Percentiles rank a stretch among this genome's conserved stretches.
phyloP scores from a whole-genome alignment of 768 basidiomycete genomes.

The Tulasnella sp. region DNA sequence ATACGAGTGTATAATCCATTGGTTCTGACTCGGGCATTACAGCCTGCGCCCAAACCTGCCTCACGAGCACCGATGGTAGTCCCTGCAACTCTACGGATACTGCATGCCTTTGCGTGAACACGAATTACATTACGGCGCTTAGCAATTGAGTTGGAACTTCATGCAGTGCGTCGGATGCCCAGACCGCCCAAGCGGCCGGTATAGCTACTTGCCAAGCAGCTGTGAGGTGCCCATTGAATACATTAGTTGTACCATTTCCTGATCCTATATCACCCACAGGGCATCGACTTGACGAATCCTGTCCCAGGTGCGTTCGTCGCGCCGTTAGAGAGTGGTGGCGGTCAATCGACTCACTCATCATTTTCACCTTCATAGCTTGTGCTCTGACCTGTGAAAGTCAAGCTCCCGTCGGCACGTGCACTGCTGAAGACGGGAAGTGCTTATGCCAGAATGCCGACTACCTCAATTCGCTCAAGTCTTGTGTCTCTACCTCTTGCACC shows the following conservation, averaged over 20 bases:
- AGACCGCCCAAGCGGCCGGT: neutral
- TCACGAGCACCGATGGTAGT: neutral
- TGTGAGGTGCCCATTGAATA: no score
- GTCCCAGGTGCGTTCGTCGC: neutral
- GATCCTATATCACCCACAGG: no score
- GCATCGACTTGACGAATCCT: neutral
- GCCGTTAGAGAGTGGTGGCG: neutral
- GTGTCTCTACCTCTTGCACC: neutral
- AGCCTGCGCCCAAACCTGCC: neutral
- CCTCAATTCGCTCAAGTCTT: neutral
- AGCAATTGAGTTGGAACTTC: neutral
- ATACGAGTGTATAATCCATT: neutral
- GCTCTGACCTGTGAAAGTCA: neutral
- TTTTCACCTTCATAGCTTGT: neutral
- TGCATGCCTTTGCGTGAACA: neutral
- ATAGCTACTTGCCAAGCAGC: neutral
- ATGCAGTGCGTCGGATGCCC: neutral
- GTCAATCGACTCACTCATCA: neutral
- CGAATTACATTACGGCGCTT: neutral
- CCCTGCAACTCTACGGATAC: neutral
- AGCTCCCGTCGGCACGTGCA: constrained; percentile 31
- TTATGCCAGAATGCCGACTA: constrained; percentile 36
- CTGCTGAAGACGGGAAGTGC: constrained; percentile 39
- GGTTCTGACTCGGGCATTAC: neutral
- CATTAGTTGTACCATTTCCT: no score